A percentile compares a stretch with the other conserved stretches of the same genome.
Conservation (phyloP, 2,329 filamentous ascomycete species). For the Fusarium phyllophilum region DNA sequence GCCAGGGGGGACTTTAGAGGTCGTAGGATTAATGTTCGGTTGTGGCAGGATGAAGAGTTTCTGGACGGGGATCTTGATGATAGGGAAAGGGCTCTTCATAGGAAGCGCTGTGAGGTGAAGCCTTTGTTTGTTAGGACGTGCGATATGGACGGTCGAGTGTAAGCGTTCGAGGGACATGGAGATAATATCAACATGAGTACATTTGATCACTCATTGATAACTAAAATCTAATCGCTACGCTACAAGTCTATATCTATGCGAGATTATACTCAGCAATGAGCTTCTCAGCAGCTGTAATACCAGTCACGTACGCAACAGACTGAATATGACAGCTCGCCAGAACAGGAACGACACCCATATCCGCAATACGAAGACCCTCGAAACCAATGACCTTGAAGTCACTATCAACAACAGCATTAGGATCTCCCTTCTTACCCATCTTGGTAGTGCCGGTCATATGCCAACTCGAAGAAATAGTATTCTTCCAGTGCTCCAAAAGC, state of each 20-base stretch:
- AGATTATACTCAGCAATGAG: constrained; percentile 30
- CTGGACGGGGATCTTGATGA: accelerated
- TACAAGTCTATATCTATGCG: not conserved
- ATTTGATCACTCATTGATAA: not conserved
- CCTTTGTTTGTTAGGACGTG: not conserved
- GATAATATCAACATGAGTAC: not conserved
- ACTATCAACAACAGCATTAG: constrained; percentile 59
- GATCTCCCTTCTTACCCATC: constrained; percentile 61
- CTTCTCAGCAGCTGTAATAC: constrained; percentile 61
- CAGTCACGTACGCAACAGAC: constrained; percentile 64
- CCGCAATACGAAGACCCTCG: constrained; percentile 33
- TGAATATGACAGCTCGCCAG: constrained; percentile 63
- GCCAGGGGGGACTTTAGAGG: not conserved
- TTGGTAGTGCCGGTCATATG: constrained; percentile 67
- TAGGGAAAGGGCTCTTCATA: not conserved
- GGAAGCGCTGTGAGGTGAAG: accelerated
- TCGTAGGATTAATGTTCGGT: not conserved
- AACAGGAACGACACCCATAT: constrained; percentile 40
- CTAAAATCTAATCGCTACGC: not conserved
- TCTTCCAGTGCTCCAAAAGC: constrained; percentile 57
- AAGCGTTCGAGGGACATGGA: accelerated
- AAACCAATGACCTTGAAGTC: constrained; percentile 35
- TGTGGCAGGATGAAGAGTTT: not conserved
- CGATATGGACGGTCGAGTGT: not conserved
- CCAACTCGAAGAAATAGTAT: constrained; percentile 59